These are phyloP conservation scores for Fusarium sp. DNA, from an alignment of 2,329 filamentous ascomycete genomes.

Conservation along the genomic window DNA sequence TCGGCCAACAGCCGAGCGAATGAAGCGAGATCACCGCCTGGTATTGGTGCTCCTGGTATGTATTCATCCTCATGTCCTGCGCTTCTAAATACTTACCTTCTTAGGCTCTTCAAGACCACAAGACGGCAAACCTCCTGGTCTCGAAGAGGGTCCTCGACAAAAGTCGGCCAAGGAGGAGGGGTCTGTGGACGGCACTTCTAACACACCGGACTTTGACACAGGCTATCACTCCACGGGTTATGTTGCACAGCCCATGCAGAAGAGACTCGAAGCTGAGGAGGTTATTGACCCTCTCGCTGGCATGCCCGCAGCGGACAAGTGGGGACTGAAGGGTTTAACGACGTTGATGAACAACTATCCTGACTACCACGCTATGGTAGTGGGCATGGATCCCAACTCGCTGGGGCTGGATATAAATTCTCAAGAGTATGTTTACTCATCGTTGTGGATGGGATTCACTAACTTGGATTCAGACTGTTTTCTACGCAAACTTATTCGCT, in stretches of 20 bases:
- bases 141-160: slow-evolving; percentile 62
- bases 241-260: slow-evolving; percentile 32
- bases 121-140: slow-evolving; percentile 57
- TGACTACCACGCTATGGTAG: slow-evolving; percentile 72
- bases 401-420: slow-evolving; percentile 71
- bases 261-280: slow-evolving; percentile 55
- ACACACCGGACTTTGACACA: slow-evolving; percentile 62
- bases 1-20: slow-evolving; percentile 68
- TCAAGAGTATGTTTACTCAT: slow-evolving; percentile 64
- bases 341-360: slow-evolving; percentile 74
- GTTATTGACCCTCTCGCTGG: slow-evolving; percentile 70
- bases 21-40: slow-evolving; percentile 64
- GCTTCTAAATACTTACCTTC: slow-evolving; percentile 42
- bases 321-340: slow-evolving; percentile 73
- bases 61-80: not conserved
- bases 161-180: slow-evolving; percentile 60
- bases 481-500: slow-evolving; percentile 72
- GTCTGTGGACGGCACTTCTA: slow-evolving; percentile 56
- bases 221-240: slow-evolving; percentile 2
- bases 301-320: slow-evolving; percentile 74
- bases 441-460: slow-evolving; percentile 9
- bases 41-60: slow-evolving; percentile 56
- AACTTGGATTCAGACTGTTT: slow-evolving; percentile 59
- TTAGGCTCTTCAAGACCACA: slow-evolving; percentile 57
- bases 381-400: slow-evolving; percentile 69